Conservation (phyloP, 2,329 filamentous ascomycete species). For the Pseudogymnoascus sp. region DNA sequence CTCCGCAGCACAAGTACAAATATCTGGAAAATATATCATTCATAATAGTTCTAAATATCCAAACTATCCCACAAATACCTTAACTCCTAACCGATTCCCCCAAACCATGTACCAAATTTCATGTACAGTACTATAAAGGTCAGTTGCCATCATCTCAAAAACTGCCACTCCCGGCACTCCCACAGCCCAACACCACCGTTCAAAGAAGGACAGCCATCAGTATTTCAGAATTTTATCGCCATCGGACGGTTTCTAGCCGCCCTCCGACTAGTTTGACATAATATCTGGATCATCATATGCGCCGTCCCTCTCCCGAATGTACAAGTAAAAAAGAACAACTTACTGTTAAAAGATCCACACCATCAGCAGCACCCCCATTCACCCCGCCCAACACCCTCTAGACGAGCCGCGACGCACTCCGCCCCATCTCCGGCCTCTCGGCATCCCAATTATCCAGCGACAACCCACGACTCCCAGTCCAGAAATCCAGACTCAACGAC, state of each 20-base stretch:
- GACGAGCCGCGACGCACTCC: neutral
- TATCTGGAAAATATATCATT: neutral
- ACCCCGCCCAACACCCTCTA: neutral
- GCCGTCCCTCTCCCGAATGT: neutral
- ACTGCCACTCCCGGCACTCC: neutral
- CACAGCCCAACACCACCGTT: neutral
- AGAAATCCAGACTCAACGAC: neutral
- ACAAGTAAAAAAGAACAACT: neutral
- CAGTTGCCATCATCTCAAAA: neutral
- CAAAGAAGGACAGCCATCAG: neutral
- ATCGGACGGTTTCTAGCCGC: neutral
- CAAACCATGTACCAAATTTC: neutral
- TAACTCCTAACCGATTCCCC: neutral
- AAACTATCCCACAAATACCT: neutral
- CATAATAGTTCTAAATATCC: neutral
- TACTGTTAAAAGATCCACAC: neutral
- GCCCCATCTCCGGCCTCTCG: neutral
- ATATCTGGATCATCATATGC: constrained; percentile 7
- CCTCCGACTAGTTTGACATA: constrained; percentile 5
- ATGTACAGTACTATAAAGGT: neutral
- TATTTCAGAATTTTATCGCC: neutral
- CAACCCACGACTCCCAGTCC: neutral
- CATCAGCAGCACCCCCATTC: neutral
- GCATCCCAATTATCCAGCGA: neutral
- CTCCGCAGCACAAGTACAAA: too few species aligned